Base-by-base conservation (phyloP, 257 asterid genomes). In the Capsicum baccatum region DNA sequence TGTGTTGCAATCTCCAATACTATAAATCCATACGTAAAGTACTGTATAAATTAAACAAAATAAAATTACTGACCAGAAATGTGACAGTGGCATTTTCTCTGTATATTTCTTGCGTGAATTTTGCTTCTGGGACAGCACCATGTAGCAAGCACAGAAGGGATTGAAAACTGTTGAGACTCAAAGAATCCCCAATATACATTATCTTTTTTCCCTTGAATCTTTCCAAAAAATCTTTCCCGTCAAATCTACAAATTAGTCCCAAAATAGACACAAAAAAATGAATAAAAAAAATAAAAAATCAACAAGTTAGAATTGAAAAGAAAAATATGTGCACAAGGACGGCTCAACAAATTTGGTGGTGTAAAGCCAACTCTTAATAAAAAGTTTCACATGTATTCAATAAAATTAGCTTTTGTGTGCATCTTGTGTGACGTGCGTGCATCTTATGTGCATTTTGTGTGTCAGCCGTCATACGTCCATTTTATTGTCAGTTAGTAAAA, bases 101-200 rank as follows among this genome's bases (percentile, higher is more conserved):
- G 15, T 54, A 60, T 14, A 52, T 50, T 13, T 50, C 54, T 5
- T 42, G 59, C 21, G 52, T 80, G 88, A 88, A 81, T 37, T 89
- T 84, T 4, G 85, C 69, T 59, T 83, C 67, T 5, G 84, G 88
- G 2, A 52, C 89, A 2, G 89, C 90, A 66, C 44, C 71, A 63
- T 84, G 85, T 2, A 93, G 87, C 57, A 93, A 85, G 81, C 97
- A 93, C 16, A 90, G 42, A 17, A 93, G 89, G 62, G 97, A 93
- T 81, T 86, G 85, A 90, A 87, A 90, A 0, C 88, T 92, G 83
- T 92, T 90, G 0, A 74, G 85, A 83, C 96, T 93, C 63, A 93
- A 86, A 3, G 97, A 93, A 80, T 93, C 97, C 54, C 97, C 97
- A 15, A 93, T 19, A 37, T 91, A 93, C 93, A 93, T 89, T 0